phyloP scores from a whole-genome alignment of 192 early-diverging fungal genomes.

The Coemansia aciculifera region DNA sequence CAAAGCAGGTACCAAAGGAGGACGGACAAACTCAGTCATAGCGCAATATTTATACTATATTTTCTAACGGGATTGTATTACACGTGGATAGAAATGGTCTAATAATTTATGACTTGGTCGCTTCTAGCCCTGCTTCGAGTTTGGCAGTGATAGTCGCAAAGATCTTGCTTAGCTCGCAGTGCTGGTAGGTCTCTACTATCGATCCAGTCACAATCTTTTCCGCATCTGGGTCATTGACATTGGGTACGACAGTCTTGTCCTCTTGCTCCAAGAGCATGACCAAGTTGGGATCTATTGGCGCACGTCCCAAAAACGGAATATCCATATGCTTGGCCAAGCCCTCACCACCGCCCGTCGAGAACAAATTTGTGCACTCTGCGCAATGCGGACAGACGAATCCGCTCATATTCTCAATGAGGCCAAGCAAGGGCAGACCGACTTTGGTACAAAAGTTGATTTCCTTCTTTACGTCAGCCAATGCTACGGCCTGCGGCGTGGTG shows the following conservation, averaged over 20 bases:
- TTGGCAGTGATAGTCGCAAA: conserved; percentile 31
- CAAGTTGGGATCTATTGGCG: conserved; percentile 88
- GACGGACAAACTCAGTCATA: not conserved
- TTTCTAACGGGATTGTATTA: not conserved
- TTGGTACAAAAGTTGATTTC: conserved; percentile 96
- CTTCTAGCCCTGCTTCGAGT: conserved; percentile 14
- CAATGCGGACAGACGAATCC: conserved; percentile 94
- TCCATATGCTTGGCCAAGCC: conserved; percentile 83
- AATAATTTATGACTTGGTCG: not conserved
- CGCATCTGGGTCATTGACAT: conserved; percentile 37
- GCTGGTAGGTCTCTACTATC: conserved; percentile 55
- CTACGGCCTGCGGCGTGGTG: conserved; percentile 94
- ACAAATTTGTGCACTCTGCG: conserved; percentile 80
- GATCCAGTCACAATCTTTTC: conserved; percentile 28
- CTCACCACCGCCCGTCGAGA: conserved; percentile 92
- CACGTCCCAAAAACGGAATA: conserved; percentile 84
- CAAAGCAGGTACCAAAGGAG: not conserved
- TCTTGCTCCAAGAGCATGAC: conserved; percentile 65
- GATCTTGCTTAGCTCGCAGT: conserved; percentile 49
- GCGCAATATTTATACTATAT: no score
- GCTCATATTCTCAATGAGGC: conserved; percentile 96
- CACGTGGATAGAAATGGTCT: not conserved
- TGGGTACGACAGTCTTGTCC: conserved; percentile 51
- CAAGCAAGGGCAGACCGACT: conserved; percentile 84
- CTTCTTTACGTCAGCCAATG: conserved; percentile 91